Conservation (phyloP, 2,329 filamentous ascomycete genomes). For the Venturiaceae sp. region DNA sequence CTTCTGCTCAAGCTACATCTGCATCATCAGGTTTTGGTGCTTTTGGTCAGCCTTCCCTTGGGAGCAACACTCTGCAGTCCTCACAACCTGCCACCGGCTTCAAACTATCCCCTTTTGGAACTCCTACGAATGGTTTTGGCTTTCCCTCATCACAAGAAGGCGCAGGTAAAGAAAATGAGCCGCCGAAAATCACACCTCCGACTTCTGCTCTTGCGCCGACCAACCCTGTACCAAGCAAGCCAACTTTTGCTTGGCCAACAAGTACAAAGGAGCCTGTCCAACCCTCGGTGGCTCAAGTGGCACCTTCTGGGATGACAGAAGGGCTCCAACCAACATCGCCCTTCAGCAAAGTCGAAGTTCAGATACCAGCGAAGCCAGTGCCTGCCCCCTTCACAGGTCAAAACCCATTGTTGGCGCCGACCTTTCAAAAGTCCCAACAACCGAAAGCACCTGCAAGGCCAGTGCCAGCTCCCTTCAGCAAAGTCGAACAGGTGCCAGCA, state of each 20-base stretch:
- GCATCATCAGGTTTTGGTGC: background rate
- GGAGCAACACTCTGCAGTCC: background rate
- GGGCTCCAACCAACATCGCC: background rate
- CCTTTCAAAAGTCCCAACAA: too few relatives aligned
- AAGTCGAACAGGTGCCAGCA: background rate
- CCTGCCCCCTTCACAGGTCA: background rate
- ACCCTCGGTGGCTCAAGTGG: background rate
- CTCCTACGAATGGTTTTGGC: background rate
- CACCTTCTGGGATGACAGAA: background rate
- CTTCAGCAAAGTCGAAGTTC: background rate
- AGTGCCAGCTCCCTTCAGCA: background rate
- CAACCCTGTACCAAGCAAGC: background rate
- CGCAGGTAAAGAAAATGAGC: background rate
- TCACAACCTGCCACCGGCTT: background rate
- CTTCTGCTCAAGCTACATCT: background rate
- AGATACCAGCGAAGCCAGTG: background rate
- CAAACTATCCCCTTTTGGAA: background rate
- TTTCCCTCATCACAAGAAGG: background rate
- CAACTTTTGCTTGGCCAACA: background rate
- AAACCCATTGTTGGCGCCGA: too few relatives aligned
- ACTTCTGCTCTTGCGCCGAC: background rate
- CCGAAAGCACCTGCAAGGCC: background rate
- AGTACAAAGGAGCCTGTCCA: background rate
- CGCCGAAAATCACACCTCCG: background rate
- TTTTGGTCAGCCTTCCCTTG: conserved; percentile 2